Evolutionary conservation across 2,329 filamentous ascomycete genomes (phyloP).

Genomic region (Colletotrichum orbiculare): DNA sequence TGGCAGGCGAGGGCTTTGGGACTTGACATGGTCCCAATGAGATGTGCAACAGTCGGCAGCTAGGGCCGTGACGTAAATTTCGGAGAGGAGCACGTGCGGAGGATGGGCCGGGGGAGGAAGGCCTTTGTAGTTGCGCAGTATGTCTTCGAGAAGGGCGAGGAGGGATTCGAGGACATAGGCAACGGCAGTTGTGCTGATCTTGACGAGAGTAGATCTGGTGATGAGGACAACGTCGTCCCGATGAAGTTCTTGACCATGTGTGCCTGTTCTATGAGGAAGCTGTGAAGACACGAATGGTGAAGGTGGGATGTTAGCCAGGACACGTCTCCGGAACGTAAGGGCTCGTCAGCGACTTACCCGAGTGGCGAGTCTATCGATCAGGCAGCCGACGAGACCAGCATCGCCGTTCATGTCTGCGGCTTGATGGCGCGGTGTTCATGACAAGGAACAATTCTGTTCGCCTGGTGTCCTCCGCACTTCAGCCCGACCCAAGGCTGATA

Average conservation of each 20-base stretch:
- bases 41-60: slow-evolving; percentile 73
- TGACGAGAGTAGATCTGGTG: slow-evolving; percentile 70
- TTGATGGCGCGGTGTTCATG: slow-evolving; percentile 29
- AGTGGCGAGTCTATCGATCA: slow-evolving; percentile 71
- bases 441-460: slow-evolving; percentile 1
- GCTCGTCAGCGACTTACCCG: slow-evolving; percentile 57
- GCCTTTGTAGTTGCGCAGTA: slow-evolving; percentile 64
- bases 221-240: slow-evolving; percentile 71
- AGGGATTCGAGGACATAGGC: slow-evolving; percentile 66
- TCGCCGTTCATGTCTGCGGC: slow-evolving; percentile 64
- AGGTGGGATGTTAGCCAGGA: background rate
- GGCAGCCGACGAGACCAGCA: slow-evolving; percentile 68
- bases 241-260: slow-evolving; percentile 64
- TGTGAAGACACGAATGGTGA: slow-evolving; percentile 41
- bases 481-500: slow-evolving; percentile 2
- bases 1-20: slow-evolving; percentile 28
- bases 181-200: slow-evolving; percentile 67
- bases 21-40: slow-evolving; percentile 64
- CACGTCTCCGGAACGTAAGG: background rate
- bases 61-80: slow-evolving; percentile 72
- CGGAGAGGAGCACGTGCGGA: slow-evolving; percentile 70
- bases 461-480: slow-evolving; percentile 4
- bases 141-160: slow-evolving; percentile 67
- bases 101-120: slow-evolving; percentile 60
- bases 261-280: slow-evolving; percentile 73